Evolutionary conservation across 768 basidiomycete genomes (phyloP), one percentile per base, ranked within the genome.

Genomic region (Boletellus ananas): DNA sequence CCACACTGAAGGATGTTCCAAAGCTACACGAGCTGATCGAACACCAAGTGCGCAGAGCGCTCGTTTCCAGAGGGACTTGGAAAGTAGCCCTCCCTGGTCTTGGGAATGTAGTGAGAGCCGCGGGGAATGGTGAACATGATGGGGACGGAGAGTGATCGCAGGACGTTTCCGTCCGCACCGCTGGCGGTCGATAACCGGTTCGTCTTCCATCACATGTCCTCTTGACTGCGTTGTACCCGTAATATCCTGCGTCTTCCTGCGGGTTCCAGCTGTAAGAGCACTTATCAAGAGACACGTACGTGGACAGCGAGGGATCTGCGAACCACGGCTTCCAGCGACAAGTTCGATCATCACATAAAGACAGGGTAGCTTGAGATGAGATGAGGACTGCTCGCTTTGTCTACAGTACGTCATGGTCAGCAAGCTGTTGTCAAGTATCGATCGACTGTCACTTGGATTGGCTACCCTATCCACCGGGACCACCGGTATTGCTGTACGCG

Each of bases 1-100:
- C 96, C n/a, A 96, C 97, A 70, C 78, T 99, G 1, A 93, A 92
- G 52, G 94, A 99, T 62, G 90, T 99, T 1, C 95, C 96, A 21
- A 99, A 99, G 68, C 74, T 98, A 14, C 94, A 98, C 58, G 94
- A 99, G 65, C 77, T 99, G 44, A 91, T 99, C 44, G 80, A 90
- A 55, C 80, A 86, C 56, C 89, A 95, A 67, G 79, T 96, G 0
- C 78, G 89, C 35, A 78, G 79, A 41, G 74, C 81, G 17, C 72
- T 88, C 45, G 77, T 80, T 42, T 62, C 77, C 21, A 71, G 76
- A 50, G 82, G 79, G 21, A 80, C 79, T 11, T 88, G 85, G 83
- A 83, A 79, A 54, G 64, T 92, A 27, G 73, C 74, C 3, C 71
- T 91, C 5, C 89, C 89, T 33, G 85, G 85, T 25, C 66, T 91